A percentile compares a stretch with the other conserved stretches of the same genome.
Evolutionary conservation across 2,329 filamentous ascomycete species (phyloP).

Genomic region (Arthrobotrys pseudoclavata): DNA sequence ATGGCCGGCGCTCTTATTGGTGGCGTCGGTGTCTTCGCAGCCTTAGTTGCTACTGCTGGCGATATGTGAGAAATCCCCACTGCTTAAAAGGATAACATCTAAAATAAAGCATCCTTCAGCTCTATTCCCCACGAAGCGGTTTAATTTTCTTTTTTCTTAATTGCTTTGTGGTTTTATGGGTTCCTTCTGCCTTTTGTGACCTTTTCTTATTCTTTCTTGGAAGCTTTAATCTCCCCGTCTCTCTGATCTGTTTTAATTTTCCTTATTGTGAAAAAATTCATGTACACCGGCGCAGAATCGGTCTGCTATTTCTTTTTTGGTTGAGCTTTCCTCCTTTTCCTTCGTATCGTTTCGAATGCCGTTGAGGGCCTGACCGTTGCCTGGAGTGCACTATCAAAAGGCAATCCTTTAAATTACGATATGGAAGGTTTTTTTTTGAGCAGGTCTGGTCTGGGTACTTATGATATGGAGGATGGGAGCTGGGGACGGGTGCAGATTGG

Average conservation of each 20-base stretch:
- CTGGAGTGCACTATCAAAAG: not conserved
- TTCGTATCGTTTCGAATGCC: not conserved
- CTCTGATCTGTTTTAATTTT: not conserved
- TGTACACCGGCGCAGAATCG: constrained; percentile 59
- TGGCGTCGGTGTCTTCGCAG: constrained; percentile 65
- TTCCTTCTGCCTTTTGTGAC: not conserved
- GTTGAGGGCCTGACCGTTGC: not conserved
- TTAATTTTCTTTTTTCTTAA: constrained; percentile 32
- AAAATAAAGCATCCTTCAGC: not conserved
- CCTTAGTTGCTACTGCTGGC: constrained; percentile 66
- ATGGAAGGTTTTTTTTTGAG: not conserved
- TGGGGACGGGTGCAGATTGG: constrained; percentile 2
- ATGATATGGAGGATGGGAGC: not conserved
- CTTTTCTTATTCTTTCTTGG: not conserved
- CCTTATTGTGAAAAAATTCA: constrained; percentile 35
- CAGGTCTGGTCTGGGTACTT: not conserved
- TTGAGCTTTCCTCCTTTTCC: not conserved
- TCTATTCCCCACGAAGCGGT: constrained; percentile 19
- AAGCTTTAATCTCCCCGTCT: constrained; percentile 24
- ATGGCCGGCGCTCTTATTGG: constrained; percentile 66
- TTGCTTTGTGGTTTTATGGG: constrained; percentile 14
- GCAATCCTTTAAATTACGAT: not conserved
- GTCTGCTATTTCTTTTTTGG: constrained; percentile 36
- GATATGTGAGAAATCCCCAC: constrained; percentile 60
- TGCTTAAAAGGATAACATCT: constrained; percentile 8